Conservation (phyloP, 306 rosid species). For the Castanea mollissima region DNA sequence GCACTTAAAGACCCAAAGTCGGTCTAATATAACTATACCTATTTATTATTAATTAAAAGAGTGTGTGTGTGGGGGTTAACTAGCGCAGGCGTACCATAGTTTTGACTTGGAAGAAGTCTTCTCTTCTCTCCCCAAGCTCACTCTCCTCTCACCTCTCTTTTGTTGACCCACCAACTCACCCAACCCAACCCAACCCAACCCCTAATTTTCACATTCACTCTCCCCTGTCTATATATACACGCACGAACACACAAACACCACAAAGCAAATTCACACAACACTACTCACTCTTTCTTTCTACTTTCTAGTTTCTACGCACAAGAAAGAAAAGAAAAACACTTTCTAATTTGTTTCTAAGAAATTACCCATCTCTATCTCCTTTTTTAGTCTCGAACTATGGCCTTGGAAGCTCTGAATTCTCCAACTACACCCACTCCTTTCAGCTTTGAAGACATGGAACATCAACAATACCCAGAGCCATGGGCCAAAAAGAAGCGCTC, state of each 20-base stretch:
- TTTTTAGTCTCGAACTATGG: conserved; percentile 36
- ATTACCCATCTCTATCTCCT: neutral
- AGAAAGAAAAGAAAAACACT: too few relatives aligned
- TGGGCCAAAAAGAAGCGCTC: conserved; percentile 78
- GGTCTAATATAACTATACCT: neutral
- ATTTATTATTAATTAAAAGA: neutral
- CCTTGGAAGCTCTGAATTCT: conserved; percentile 74
- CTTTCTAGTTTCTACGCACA: neutral
- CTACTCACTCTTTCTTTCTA: neutral
- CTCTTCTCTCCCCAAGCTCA: neutral
- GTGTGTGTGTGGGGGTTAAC: neutral
- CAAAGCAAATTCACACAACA: neutral
- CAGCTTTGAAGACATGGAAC: conserved; percentile 16
- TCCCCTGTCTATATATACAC: neutral
- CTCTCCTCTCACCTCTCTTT: neutral
- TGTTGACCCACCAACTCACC: conserved; percentile 82
- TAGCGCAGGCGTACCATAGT: conserved; percentile 32
- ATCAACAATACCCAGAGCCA: conserved; percentile 47
- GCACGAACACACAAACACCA: neutral
- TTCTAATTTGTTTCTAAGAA: too few relatives aligned
- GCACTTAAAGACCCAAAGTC: neutral
- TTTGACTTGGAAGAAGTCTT: conserved; percentile 66
- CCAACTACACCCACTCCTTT: conserved; percentile 42
- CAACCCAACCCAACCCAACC: conserved; percentile 8
- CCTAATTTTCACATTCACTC: neutral